Conservation (phyloP, 1,284 basidiomycete genomes). For the Leccinum pachyderme region DNA sequence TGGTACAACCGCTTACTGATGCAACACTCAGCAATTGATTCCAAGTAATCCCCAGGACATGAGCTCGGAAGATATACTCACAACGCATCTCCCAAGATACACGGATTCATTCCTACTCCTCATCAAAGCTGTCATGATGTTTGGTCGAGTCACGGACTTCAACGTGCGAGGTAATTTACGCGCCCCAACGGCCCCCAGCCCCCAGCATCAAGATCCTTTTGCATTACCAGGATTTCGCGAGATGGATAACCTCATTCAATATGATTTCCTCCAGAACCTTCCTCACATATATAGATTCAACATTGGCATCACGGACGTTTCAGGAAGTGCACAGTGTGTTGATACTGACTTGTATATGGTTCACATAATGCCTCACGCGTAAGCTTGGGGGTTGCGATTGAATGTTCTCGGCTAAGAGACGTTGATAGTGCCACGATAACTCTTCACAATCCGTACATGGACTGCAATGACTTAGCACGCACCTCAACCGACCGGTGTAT, state of each 20-base stretch:
- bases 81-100: slow-evolving; percentile 65
- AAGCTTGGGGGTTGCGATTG: slow-evolving; percentile 24
- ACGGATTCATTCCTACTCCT: slow-evolving; percentile 77
- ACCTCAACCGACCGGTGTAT: slow-evolving; percentile 70
- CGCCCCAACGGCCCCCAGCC: slow-evolving; percentile 51
- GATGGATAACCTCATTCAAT: slow-evolving; percentile 63
- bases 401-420: slow-evolving; percentile 7
- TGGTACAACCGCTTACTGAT: slow-evolving; percentile 9
- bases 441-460: slow-evolving; percentile 76
- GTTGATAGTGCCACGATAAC: slow-evolving; percentile 72
- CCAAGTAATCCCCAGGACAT: slow-evolving; percentile 73
- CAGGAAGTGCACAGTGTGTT: slow-evolving; percentile 49
- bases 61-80: slow-evolving; percentile 59
- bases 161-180: slow-evolving; percentile 71
- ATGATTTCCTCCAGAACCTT: slow-evolving; percentile 65
- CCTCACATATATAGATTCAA: slow-evolving; percentile 65
- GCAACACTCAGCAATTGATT: slow-evolving; percentile 44
- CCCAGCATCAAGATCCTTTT: slow-evolving; percentile 66
- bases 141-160: slow-evolving; percentile 79
- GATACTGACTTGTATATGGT: slow-evolving; percentile 84
- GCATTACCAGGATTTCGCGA: slow-evolving; percentile 59
- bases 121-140: slow-evolving; percentile 78
- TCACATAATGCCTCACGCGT: slow-evolving; percentile 81
- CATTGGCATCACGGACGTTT: slow-evolving; percentile 54
- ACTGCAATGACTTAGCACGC: slow-evolving; percentile 63